These are phyloP conservation scores for Globisporangium polare DNA, from an alignment of 352 stramenopile species.

Conservation along the genomic window DNA sequence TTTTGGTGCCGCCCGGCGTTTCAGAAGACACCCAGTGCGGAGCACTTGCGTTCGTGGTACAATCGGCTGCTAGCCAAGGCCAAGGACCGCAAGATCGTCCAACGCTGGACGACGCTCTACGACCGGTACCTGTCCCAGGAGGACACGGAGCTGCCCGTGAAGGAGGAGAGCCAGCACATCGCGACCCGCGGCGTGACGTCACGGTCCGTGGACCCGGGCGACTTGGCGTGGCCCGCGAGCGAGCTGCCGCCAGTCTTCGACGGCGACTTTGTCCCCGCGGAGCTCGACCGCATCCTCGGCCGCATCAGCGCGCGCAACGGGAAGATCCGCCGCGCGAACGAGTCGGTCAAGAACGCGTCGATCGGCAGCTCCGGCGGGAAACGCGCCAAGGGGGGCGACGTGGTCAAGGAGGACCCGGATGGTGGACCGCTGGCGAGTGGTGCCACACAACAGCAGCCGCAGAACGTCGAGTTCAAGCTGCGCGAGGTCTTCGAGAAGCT, in stretches of 20 bases:
- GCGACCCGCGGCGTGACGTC: conserved; percentile 55
- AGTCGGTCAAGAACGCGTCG: conserved; percentile 33
- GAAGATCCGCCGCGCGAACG: conserved; percentile 50
- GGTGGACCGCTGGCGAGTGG: neutral
- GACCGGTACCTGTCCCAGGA: conserved; percentile 52
- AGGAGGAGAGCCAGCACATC: conserved; percentile 25
- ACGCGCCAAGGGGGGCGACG: conserved; percentile 21
- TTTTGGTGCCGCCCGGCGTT: conserved; percentile 96
- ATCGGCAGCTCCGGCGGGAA: conserved; percentile 47
- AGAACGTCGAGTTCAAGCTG: conserved; percentile 56
- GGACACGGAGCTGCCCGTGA: conserved; percentile 22
- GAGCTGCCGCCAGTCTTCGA: conserved; percentile 78
- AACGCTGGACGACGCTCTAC: conserved; percentile 62
- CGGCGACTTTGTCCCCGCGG: conserved; percentile 71
- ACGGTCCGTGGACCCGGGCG: conserved; percentile 86
- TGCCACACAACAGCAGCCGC: neutral
- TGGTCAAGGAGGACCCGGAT: conserved; percentile 41
- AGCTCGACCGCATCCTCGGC: conserved; percentile 75
- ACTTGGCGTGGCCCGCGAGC: conserved; percentile 66
- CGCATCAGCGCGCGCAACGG: conserved; percentile 54
- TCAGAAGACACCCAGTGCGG: conserved; percentile 93
- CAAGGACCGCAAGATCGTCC: conserved; percentile 58
- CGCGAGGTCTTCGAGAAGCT: conserved; percentile 65
- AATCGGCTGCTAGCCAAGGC: conserved; percentile 77
- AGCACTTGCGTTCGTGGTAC: conserved; percentile 95